These are phyloP conservation scores for Sherardia arvensis DNA, from an alignment of 257 asterid species.

Conservation along the genomic window DNA sequence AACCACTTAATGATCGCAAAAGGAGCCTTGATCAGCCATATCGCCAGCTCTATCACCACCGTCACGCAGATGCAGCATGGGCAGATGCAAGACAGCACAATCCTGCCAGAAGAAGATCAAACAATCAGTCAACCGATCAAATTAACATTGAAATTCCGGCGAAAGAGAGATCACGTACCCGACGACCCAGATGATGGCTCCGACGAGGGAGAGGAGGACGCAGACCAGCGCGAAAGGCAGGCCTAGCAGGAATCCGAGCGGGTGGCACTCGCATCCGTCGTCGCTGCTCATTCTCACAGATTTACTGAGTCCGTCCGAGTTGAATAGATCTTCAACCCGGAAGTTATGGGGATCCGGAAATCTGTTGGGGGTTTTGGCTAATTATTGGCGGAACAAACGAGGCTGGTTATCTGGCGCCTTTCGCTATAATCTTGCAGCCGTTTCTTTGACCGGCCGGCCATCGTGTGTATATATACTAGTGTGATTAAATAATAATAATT, in stretches of 20 bases:
- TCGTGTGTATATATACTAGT: too few relatives aligned
- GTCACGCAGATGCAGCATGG: constrained; percentile 79
- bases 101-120: constrained; percentile 33
- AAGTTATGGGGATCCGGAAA: not conserved
- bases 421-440: not conserved
- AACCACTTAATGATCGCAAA: constrained; percentile 34
- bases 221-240: constrained; percentile 70
- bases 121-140: not conserved
- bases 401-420: not conserved
- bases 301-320: not conserved
- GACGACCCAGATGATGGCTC: constrained; percentile 62
- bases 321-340: not conserved
- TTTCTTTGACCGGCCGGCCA: not conserved
- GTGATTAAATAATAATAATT: too few relatives aligned
- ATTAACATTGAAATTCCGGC: not conserved
- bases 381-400: not conserved
- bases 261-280: constrained; percentile 23
- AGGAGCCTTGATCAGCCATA: constrained; percentile 46
- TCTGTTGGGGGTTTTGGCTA: not conserved
- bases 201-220: constrained; percentile 57
- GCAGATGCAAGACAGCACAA: constrained; percentile 52
- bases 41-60: constrained; percentile 53
- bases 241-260: constrained; percentile 41
- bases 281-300: constrained; percentile 17
- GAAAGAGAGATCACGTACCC: constrained; percentile 31